Conservation (phyloP, 805 yeast species). For the Isabelozyma gotoi region DNA sequence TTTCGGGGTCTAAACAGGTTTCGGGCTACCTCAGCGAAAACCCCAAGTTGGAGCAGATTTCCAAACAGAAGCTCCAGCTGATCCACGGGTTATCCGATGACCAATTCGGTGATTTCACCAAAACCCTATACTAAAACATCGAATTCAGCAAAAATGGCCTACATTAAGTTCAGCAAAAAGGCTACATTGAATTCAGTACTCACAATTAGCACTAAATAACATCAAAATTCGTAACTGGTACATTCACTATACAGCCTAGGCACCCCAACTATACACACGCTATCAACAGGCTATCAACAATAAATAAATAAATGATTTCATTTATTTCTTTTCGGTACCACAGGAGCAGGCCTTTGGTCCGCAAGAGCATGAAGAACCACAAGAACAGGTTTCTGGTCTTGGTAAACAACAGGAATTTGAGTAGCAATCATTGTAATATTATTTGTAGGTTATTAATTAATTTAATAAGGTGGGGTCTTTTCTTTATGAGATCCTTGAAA, state of each 20-base stretch:
- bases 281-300: neutral
- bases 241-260: neutral
- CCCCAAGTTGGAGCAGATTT: constrained; percentile 18
- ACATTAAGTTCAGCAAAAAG: too few species aligned
- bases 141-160: too few species aligned
- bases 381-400: constrained; percentile 9
- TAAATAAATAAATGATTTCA: neutral
- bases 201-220: too few species aligned
- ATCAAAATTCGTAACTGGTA: neutral
- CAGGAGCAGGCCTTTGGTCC: constrained; percentile 11
- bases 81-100: constrained; percentile 11
- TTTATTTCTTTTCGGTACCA: constrained; percentile 6
- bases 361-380: constrained; percentile 7
- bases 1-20: constrained; percentile 16
- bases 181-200: too few species aligned
- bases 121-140: too few species aligned
- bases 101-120: constrained; percentile 5
- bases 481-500: too few species aligned
- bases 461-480: too few species aligned
- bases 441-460: neutral
- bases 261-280: neutral
- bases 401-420: neutral
- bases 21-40: constrained; percentile 19
- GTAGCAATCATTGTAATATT: neutral
- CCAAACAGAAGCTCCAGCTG: constrained; percentile 18